These are phyloP conservation scores for Phytophthora tentaculata DNA, from an alignment of 352 stramenopile genomes.

Conservation along the genomic window DNA sequence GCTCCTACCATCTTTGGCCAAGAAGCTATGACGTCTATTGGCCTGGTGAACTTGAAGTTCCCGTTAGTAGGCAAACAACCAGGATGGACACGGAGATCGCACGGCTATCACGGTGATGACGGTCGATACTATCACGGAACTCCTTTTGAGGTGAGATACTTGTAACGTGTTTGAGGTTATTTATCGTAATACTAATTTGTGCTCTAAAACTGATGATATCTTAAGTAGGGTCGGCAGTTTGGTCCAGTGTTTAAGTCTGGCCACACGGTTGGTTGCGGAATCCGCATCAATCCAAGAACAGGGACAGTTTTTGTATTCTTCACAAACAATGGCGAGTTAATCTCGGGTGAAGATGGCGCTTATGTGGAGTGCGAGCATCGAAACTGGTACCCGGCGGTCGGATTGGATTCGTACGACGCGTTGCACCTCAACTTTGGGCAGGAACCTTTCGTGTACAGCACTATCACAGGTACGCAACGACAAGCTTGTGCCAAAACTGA, in stretches of 20 bases:
- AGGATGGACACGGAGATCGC: conserved; percentile 68
- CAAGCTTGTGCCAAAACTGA: background rate
- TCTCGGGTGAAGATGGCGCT: conserved; percentile 41
- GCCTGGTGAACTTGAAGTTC: conserved; percentile 59
- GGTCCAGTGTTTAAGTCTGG: conserved; percentile 39
- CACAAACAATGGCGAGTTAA: conserved; percentile 70
- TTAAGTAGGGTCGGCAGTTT: conserved; percentile 40
- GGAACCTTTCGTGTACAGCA: conserved; percentile 60
- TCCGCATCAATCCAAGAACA: conserved; percentile 25
- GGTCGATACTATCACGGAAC: conserved; percentile 67
- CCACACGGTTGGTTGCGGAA: conserved; percentile 45
- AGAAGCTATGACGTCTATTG: conserved; percentile 67
- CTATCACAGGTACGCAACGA: conserved; percentile 27
- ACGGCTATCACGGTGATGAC: conserved; percentile 85
- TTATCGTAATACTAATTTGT: background rate
- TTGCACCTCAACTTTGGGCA: conserved; percentile 89
- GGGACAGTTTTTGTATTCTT: conserved; percentile 63
- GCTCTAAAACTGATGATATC: background rate
- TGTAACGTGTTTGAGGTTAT: background rate
- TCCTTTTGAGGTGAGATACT: conserved; percentile 43
- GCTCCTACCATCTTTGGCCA: conserved; percentile 15
- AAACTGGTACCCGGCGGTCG: conserved; percentile 82
- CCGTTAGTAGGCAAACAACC: conserved; percentile 69
- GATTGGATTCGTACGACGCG: conserved; percentile 80
- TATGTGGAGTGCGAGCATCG: conserved; percentile 56